Evolutionary conservation across 2,329 filamentous ascomycete genomes (phyloP).

Genomic region (Fusarium sp.): DNA sequence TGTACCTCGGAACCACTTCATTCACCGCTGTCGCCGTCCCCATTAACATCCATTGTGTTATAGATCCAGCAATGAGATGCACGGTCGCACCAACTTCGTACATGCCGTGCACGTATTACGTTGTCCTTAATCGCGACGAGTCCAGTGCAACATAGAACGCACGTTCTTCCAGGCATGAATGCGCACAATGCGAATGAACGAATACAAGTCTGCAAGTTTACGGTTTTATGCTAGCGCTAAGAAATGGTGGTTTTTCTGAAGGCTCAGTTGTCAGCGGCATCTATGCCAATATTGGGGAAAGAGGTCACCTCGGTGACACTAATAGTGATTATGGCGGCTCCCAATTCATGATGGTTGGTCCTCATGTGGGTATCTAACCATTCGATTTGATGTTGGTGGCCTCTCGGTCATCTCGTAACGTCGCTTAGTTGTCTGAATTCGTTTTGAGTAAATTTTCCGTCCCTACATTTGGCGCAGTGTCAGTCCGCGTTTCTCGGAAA

Average conservation of each 20-base stretch:
- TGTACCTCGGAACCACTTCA: neutral
- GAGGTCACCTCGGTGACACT: neutral
- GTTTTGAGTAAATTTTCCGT: constrained; percentile 22
- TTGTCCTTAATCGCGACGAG: constrained; percentile 15
- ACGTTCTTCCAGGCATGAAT: neutral
- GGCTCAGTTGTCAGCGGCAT: neutral
- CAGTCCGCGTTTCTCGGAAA: neutral
- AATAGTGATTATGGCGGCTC: constrained; percentile 23
- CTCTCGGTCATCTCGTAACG: constrained; percentile 32
- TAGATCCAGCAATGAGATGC: constrained; percentile 6
- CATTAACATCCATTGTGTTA: neutral
- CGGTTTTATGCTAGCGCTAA: constrained; percentile 4
- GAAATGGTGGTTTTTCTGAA: neutral
- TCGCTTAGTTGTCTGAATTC: constrained; percentile 38
- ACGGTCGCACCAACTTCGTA: constrained; percentile 36
- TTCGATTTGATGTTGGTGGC: constrained; percentile 22
- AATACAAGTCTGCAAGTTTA: neutral
- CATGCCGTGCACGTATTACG: constrained; percentile 30
- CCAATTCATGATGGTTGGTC: constrained; percentile 26
- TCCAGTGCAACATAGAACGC: constrained; percentile 11
- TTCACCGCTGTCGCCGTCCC: constrained; percentile 23
- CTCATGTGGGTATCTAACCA: constrained; percentile 25
- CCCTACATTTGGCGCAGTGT: constrained; percentile 1
- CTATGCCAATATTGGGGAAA: constrained; percentile 12
- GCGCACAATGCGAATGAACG: neutral